Base-by-base conservation (phyloP, 2,329 filamentous ascomycete species). In the Trichoderma aggressivum region DNA sequence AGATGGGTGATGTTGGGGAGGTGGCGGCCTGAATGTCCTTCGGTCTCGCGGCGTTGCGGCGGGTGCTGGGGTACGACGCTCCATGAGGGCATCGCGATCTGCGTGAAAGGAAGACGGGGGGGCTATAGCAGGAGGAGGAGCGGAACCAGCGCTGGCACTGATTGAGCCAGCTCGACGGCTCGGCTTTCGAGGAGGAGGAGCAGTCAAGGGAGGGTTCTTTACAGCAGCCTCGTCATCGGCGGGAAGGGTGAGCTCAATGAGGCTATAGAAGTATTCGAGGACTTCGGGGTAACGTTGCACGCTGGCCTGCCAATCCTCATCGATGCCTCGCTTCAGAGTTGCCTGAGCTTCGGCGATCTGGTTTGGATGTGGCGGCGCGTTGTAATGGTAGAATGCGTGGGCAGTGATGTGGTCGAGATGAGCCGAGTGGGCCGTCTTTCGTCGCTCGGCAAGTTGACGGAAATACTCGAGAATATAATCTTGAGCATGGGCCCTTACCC, bases 271-370 rank as follows among this genome's bases (percentile, higher is more conserved):
- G 80, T 94, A 94, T 80, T 94, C 90, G 69, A 95, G 84, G n/a
- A 94, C 90, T 78, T 94, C 91, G 5, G 92, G 92, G 76, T 94
- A 95, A 69, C 90, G 87, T 76, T 93, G 88, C 50, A 94, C 92
- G 61, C 90, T 91, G 34, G 88, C 85, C 76, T 90, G 88, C 92
- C 92, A 95, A 81, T 94, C 92, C 73, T 92, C 90, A 76, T 94
- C 91, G 76, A 94, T 91, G 72, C 91, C 91, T 63, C 88, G 86
- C 81, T 93, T 93, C 72, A 93, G 84, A 62, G 86, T 85, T 18
- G 85, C 85, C 76, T 93, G 87, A 28, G 91, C 91, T 70, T 87
- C 86, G 50, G 86, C 83, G 66, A 94, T 86, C 77, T 93, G 87
- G 74, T 81, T 85, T 30, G 88, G 89, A 72, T 90, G 87, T 30